These are phyloP conservation scores for Penicillium sp. DNA, from an alignment of 2,329 filamentous ascomycete species.

Conservation along the genomic window DNA sequence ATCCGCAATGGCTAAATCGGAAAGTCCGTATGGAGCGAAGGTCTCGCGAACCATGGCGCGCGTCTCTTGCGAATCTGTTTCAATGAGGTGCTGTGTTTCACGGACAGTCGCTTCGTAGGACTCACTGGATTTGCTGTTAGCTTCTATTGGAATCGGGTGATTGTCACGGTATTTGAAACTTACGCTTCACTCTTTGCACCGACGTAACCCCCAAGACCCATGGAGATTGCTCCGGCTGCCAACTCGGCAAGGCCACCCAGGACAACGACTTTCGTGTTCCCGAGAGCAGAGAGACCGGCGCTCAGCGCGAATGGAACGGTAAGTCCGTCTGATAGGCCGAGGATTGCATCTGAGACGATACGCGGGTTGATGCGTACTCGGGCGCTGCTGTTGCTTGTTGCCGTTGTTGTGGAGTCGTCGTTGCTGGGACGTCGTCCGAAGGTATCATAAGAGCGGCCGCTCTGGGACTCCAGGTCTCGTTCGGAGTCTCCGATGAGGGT, in stretches of 20 bases:
- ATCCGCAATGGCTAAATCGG: slow-evolving; percentile 33
- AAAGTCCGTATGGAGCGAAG: slow-evolving; percentile 43
- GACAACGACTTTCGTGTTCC: slow-evolving; percentile 64
- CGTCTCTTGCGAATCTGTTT: slow-evolving; percentile 37
- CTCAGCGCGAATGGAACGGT: slow-evolving; percentile 77
- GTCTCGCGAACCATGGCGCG: slow-evolving; percentile 40
- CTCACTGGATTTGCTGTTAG: slow-evolving; percentile 30
- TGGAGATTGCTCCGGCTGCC: slow-evolving; percentile 70
- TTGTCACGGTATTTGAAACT: slow-evolving; percentile 16
- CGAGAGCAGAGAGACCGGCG: slow-evolving; percentile 61
- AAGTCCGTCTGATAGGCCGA: slow-evolving; percentile 72
- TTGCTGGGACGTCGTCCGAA: slow-evolving; percentile 28
- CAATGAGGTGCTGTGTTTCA: slow-evolving; percentile 43
- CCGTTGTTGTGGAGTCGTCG: slow-evolving; percentile 21
- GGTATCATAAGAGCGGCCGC: slow-evolving; percentile 31
- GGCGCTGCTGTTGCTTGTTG: slow-evolving; percentile 22
- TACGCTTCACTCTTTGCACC: slow-evolving; percentile 53
- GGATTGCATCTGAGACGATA: slow-evolving; percentile 59
- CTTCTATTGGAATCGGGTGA: neutral
- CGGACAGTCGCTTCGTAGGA: slow-evolving; percentile 46
- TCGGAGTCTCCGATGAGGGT: slow-evolving; percentile 23
- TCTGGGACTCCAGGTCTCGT: slow-evolving; percentile 35
- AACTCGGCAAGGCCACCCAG: slow-evolving; percentile 72
- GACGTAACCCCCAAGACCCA: slow-evolving; percentile 74
- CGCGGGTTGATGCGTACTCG: slow-evolving; percentile 42